Base-by-base conservation (phyloP, 2,329 filamentous ascomycete species). In the Dothidotthia symphoricarpi region DNA sequence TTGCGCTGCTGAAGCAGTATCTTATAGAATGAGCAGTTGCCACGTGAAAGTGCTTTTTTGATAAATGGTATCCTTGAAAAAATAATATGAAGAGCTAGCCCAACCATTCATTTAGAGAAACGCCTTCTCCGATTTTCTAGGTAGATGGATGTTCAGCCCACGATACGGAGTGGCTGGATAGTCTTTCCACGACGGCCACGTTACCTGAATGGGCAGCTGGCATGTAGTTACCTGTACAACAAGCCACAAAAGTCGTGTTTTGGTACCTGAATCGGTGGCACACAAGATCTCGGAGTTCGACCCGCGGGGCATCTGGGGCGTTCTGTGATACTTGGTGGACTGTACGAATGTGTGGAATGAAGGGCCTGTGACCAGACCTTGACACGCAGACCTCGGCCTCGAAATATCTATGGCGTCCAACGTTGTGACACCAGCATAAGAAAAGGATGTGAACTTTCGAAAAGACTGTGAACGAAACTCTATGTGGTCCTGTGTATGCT, bases 1-100 rank as follows among this genome's bases (percentile, higher is more conserved):
- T 47, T 43, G 36, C 13, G 41, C 36, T 44, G 34, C 27, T 32
- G 33, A 45, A 48, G 57, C 61, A 64, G 59, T 64, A 55, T 41
- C 34, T 41, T 39, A 39, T 52, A 52, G 52, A 64, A 64, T 63
- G 53, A 36, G 53, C 30, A 17, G 47, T 49, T 49, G 41, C 46
- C 32, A 19, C 40, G 31, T 39, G 32, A 40, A 47, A 55, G 46
- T 41, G 45, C 34, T 41, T 55, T 53, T 31, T 28, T 38, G 34
- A 45, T 29, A 26, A 22, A 24, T 16, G 4, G 22, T 26, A 14
- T 26, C 11, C 13, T 15, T 27, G 7, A 15, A 36, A 6, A n/a
- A 28, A 16, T 42, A 31, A 41, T 27, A n/a, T 28, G 24, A 16
- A 39, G 40, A 33, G 30, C 22, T 25, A 28, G 26, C 33, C 16